These are phyloP conservation scores for Colletotrichum scovillei DNA, from an alignment of 2,329 filamentous ascomycete genomes.

Conservation along the genomic window DNA sequence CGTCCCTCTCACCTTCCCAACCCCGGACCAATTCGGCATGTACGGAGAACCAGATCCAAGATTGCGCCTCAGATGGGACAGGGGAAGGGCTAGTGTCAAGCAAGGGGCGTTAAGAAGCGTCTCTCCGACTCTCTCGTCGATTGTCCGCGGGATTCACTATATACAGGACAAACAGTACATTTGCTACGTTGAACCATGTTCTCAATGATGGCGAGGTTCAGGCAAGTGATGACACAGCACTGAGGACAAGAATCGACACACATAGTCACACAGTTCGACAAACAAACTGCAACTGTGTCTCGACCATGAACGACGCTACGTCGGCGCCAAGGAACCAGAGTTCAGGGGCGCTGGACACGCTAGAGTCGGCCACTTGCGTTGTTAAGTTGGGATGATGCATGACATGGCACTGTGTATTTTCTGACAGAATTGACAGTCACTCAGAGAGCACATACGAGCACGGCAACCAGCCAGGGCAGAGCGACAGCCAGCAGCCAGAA, in stretches of 20 bases:
- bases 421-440: neutral
- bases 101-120: neutral
- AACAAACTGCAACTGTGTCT: neutral
- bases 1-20: slow-evolving; percentile 15
- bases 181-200: neutral
- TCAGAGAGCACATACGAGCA: neutral
- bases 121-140: neutral
- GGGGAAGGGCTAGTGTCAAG: slow-evolving; percentile 4
- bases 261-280: neutral
- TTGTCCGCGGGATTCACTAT: neutral
- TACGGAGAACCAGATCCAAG: slow-evolving; percentile 13
- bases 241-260: neutral
- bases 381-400: neutral
- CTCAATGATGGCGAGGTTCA: neutral
- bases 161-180: neutral
- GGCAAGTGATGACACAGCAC: neutral
- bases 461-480: neutral
- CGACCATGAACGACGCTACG: neutral
- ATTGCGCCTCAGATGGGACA: slow-evolving; percentile 5
- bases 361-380: neutral
- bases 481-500: neutral
- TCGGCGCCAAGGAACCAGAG: neutral
- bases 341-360: neutral
- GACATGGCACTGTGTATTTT: neutral
- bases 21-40: slow-evolving; percentile 20